These are phyloP conservation scores for Pseudopediastrum boryanum DNA, from an alignment of 139 green algal species.

Conservation along the genomic window DNA sequence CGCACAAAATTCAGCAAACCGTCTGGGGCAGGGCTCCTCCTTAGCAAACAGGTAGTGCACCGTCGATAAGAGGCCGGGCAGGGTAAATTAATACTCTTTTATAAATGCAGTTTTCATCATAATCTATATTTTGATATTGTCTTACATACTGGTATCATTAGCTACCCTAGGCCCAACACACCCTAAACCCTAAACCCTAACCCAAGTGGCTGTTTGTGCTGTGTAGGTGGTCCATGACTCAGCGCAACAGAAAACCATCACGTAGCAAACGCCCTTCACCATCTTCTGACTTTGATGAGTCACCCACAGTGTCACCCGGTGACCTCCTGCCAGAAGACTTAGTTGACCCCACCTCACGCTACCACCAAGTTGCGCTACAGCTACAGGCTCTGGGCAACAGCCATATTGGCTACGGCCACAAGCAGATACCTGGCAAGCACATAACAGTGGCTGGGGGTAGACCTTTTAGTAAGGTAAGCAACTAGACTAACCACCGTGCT, in stretches of 20 bases:
- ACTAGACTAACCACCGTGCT: neutral
- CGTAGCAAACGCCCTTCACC: neutral
- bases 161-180: too few species aligned
- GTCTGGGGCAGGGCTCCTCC: too few species aligned
- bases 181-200: neutral
- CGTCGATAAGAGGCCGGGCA: too few species aligned
- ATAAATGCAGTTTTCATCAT: too few species aligned
- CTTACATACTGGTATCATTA: too few species aligned
- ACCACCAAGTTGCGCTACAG: slow-evolving; percentile 43
- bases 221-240: slow-evolving; percentile 30
- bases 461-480: slow-evolving; percentile 66
- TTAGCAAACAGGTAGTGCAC: too few species aligned
- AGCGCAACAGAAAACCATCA: neutral
- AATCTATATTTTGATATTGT: too few species aligned
- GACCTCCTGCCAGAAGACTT: neutral
- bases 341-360: neutral
- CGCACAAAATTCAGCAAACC: too few species aligned
- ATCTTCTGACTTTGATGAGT: neutral
- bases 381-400: slow-evolving; percentile 55
- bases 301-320: slow-evolving; percentile 2
- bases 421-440: slow-evolving; percentile 30
- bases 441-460: slow-evolving; percentile 63
- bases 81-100: too few species aligned
- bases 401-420: slow-evolving; percentile 61
- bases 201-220: neutral